Evolutionary conservation across 192 early-diverging fungal species (phyloP).

Genomic region (Phlyctochytrium bullatum): DNA sequence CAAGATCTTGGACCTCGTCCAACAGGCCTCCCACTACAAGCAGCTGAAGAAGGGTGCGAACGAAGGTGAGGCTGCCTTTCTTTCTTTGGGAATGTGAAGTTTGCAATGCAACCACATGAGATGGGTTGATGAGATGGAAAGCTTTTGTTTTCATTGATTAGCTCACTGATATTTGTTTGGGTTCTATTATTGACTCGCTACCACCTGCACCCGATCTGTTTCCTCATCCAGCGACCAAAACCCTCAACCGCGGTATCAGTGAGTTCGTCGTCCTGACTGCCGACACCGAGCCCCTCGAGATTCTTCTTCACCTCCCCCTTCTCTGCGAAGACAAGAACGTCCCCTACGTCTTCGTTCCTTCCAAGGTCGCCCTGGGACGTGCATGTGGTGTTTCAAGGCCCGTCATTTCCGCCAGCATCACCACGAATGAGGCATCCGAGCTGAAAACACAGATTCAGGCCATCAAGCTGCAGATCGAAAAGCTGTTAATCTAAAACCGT

Average conservation of each 20-base stretch:
- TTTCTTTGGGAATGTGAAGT: not conserved
- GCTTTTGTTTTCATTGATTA: not conserved
- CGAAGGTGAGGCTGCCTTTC: constrained; percentile 74
- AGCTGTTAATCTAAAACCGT: constrained; percentile 83
- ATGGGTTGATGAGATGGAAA: not conserved
- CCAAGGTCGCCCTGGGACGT: constrained; percentile 93
- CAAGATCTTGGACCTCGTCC: constrained; percentile 94
- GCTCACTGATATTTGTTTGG: not conserved
- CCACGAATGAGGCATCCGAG: constrained; percentile 97
- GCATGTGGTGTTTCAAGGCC: constrained; percentile 95
- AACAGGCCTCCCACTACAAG: constrained; percentile 99
- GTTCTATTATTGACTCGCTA: not conserved
- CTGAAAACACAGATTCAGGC: constrained; percentile 87
- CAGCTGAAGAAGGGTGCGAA: constrained; percentile 99
- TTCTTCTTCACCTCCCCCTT: constrained; percentile 94
- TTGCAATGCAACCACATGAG: not conserved
- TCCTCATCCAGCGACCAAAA: constrained; percentile 99
- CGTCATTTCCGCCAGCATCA: constrained; percentile 90
- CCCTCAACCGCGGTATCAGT: constrained; percentile 96
- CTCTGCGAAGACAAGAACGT: constrained; percentile 99
- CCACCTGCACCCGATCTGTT: constrained; percentile 13
- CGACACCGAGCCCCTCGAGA: constrained; percentile 97
- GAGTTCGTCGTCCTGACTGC: constrained; percentile 99
- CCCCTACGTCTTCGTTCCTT: constrained; percentile 98
- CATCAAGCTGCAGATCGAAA: constrained; percentile 93